Percentiles rank a stretch among this genome's conserved stretches.
phyloP scores from a whole-genome alignment of 306 rosid species.

The Quercus wislizeni region DNA sequence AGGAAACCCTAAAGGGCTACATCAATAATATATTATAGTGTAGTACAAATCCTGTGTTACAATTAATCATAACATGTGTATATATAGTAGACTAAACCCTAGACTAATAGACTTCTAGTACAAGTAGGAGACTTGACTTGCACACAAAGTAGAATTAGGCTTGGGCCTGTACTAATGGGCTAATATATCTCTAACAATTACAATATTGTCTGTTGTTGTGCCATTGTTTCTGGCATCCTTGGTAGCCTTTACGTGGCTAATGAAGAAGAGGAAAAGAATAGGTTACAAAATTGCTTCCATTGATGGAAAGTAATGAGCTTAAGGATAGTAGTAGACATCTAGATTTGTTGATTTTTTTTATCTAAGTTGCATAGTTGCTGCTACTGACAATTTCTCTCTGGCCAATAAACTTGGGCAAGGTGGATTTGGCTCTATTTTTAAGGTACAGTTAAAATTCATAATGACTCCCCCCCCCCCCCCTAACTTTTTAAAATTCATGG shows the following conservation, averaged over 20 bases:
- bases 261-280: neutral
- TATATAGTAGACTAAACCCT: no score
- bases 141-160: no score
- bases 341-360: constrained; percentile 6
- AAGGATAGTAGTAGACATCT: no score
- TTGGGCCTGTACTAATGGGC: no score
- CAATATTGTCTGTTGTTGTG: neutral
- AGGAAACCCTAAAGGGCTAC: no score
- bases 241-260: neutral
- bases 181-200: no score
- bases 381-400: neutral
- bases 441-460: neutral
- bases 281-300: neutral
- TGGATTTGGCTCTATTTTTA: constrained; percentile 15
- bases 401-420: constrained; percentile 16
- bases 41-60: no score
- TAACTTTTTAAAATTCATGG: neutral
- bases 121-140: no score
- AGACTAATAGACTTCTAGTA: no score
- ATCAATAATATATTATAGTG: no score
- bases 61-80: no score
- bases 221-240: neutral
- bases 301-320: neutral
- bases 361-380: neutral
- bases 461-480: neutral